These are phyloP conservation scores for Wickerhamiella hasegawae DNA, from an alignment of 805 yeast species.

Conservation along the genomic window DNA sequence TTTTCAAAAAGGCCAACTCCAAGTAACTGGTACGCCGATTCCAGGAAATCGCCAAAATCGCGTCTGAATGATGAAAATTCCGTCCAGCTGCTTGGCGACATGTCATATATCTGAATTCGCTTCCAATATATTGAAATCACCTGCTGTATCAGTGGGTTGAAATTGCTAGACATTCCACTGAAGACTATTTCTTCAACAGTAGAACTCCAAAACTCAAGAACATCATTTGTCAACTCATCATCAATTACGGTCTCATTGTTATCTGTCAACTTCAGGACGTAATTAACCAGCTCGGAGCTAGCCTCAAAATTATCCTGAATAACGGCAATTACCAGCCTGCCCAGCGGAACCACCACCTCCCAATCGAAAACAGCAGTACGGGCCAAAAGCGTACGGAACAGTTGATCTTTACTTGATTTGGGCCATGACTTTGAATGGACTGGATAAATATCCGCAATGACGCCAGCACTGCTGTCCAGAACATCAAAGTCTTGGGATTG, in stretches of 20 bases:
- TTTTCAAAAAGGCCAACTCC: conserved; percentile 35
- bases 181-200: conserved; percentile 20
- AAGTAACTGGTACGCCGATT: conserved; percentile 49
- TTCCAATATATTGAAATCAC: conserved; percentile 53
- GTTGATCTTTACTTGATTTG: not conserved
- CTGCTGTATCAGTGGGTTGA: conserved; percentile 24
- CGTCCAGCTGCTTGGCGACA: conserved; percentile 21
- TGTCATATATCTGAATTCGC: conserved; percentile 32
- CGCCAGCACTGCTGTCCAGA: conserved; percentile 6
- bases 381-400: not conserved
- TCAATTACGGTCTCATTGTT: conserved; percentile 14
- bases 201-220: conserved; percentile 22
- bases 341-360: conserved; percentile 7
- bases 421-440: conserved; percentile 8
- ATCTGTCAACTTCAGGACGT: conserved; percentile 8
- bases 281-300: conserved; percentile 7
- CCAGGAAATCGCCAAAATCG: conserved; percentile 66
- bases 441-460: conserved; percentile 9
- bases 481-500: conserved; percentile 7
- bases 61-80: conserved; percentile 57
- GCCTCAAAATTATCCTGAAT: conserved; percentile 8
- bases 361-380: conserved; percentile 7
- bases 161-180: conserved; percentile 12
- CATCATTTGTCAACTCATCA: conserved; percentile 17
- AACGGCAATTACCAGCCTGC: conserved; percentile 10